Base-by-base conservation (phyloP, 2,329 filamentous ascomycete species). In the Colletotrichum gloeosporioides region DNA sequence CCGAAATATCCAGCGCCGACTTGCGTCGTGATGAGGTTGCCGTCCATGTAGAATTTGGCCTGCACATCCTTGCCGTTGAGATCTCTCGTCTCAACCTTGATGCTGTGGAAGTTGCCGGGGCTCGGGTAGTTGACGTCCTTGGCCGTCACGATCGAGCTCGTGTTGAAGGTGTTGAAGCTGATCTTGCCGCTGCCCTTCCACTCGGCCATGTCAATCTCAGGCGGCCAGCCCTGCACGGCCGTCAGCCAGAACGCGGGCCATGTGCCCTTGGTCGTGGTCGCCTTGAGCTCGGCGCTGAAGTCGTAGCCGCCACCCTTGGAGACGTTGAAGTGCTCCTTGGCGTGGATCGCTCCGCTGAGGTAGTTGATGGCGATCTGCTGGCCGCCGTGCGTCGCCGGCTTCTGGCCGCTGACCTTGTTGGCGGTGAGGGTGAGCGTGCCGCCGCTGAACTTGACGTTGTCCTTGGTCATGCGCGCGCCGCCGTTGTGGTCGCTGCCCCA, bases 171-270 rank as follows among this genome's bases (percentile, higher is more conserved):
- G 78, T 91, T 91, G 83, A 91, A 91, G 36, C 85, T 88, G 75
- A 91, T 88, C 79, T 89, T 88, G 18, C 89, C 89, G 39, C 81
- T 85, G n/a, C 90, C 90, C 80, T 92, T 92, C 90, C 90, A 92
- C 81, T 92, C 90, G 2, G 90, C 90, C 82, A 92, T 86, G 79
- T 92, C 90, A 71, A 92, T 87, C 85, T 92, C 90, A 0, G 90
- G 90, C 18, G 90, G 90, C 90, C 90, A 92, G 1, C 86, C 85
- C 61, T 89, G 80, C 1, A 89, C 89, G 0, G 85, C 89, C 2
- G 89, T 91, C 16, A 92, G 82, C 90, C 90, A 92, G 78, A 92
- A 92, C 0, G 90, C 90, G 0, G 90, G 90, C 90, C 90, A 92
- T 0, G 89, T 90, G 8, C 89, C 86, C 75, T 84, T 81, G 2